Evolutionary conservation across 257 asterid species (phyloP), one percentile per base, ranked within the genome.

Genomic region (Capsicum baccatum): DNA sequence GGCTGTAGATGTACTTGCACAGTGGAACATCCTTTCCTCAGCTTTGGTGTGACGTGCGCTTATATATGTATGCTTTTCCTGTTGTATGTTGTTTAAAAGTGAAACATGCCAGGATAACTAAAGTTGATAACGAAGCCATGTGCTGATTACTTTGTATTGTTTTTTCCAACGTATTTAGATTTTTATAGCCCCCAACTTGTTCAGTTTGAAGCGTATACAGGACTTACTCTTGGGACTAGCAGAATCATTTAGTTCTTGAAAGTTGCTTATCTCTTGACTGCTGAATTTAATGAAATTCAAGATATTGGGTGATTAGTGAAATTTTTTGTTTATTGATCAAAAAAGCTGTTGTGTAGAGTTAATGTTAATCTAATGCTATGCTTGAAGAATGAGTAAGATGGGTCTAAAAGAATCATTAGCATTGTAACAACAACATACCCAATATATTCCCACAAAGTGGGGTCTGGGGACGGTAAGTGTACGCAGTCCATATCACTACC

Each of bases 91-190:
- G 79, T 44, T 47, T 10, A 5, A 47, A 71, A 71, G 79, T n/a
- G 79, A 71, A 70, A 44, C 58, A 71, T 71, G 79, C 16, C 9
- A 9, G 79, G 79, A 44, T 16, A 70, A n/a, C 58, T 71, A 71
- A 50, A 47, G n/a, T 71, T 47, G 39, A n/a, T 57, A 71, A 71
- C 47, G 17, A n/a, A 71, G 58, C 15, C 58, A 78, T 54, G 54
- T 78, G 64, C 15, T 78, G 81, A 33, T 78, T 76, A 76, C 48
- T 76, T 21, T 21, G 60, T 3, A 50, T 74, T 74, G 13, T 21
- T 56, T 50, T 48, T 52, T 13, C 8, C 5, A 21, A 52, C 52
- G 81, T 47, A 7, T 35, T 76, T 6, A 56, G 26, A 76, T n/a
- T 71, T 54, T 26, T 78, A 14, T 54, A 78, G 50, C 9, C 3